Evolutionary conservation across 108 stramenopile genomes (phyloP), one percentile per base, ranked within the genome.

Genomic region (Pseudonitzschia delicatissima): DNA sequence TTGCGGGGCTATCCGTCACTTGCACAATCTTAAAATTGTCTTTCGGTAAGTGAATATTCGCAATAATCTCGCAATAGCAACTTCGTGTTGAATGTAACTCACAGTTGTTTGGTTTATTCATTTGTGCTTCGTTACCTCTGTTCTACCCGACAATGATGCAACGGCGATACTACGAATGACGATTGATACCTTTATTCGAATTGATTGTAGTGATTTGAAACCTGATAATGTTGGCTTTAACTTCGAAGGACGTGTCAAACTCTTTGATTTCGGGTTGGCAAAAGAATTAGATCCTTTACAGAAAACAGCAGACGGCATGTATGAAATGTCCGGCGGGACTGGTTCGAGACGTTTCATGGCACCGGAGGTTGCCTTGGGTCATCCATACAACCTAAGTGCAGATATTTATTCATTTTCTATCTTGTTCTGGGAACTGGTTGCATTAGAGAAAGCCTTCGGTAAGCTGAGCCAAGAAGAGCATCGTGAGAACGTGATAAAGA

Each of bases 331-430:
- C 15, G 85, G 85, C 12, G 74, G 72, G 26, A 82, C 77, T 4
- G 81, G 82, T 12, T 73, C 69, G 3, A 33, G 80, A 15, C 64
- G 81, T 44, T 85, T 81, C 65, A 85, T 81, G 83, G 79, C 79
- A 3, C 83, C 83, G 7, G 80, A 85, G 57, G 78, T 82, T n/a
- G 58, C 76, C 3, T 34, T 81, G 23, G 74, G 68, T 15, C 69
- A 79, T 53, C 74, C 81, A 1, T 82, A 86, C 55, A 64, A 70
- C 42, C 47, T 80, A 13, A 82, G 74, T 21, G 83, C 86, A 11
- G 89, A 91, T 53, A 77, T 86, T 34, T 87, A 91, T 51, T 82
- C 82, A 0, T 86, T 86, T 72, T 77, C 77, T 25, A 86, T 91
- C 47, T 67, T 91, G 77, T 49, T 91, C 17, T 87, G 86, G 86